phyloP scores from a whole-genome alignment of 768 basidiomycete species.

The Russula compacta region DNA sequence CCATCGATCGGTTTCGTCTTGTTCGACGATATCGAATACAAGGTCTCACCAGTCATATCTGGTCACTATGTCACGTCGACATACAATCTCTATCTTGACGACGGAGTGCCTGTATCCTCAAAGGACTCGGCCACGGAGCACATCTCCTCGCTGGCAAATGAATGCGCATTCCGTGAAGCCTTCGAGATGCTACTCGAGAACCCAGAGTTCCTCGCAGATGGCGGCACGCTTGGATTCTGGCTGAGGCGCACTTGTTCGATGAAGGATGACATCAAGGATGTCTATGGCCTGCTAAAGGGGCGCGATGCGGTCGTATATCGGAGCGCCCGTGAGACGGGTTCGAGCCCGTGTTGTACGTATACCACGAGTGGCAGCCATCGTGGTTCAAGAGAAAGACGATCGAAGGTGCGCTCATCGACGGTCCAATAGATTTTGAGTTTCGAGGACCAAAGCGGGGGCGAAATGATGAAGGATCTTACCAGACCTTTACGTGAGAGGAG shows the following conservation, averaged over 20 bases:
- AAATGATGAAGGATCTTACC: too few relatives aligned
- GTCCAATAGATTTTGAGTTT: too few relatives aligned
- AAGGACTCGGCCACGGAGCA: neutral
- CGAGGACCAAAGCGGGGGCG: too few relatives aligned
- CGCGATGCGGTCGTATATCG: neutral
- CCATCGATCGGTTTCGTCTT: slow-evolving; percentile 32
- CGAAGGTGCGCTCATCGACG: too few relatives aligned
- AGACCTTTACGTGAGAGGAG: too few relatives aligned
- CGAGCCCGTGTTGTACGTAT: too few relatives aligned
- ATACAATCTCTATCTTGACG: slow-evolving; percentile 32
- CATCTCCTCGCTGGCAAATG: neutral
- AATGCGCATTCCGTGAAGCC: slow-evolving; percentile 8
- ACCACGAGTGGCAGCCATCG: too few relatives aligned
- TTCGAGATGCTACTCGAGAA: neutral
- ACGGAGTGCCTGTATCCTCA: neutral
- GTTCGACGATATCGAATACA: slow-evolving; percentile 38
- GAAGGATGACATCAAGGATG: neutral
- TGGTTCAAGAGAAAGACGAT: too few relatives aligned
- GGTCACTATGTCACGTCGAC: slow-evolving; percentile 39
- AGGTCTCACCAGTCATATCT: slow-evolving; percentile 33
- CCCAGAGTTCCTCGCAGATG: neutral
- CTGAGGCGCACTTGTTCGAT: neutral
- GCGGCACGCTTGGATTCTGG: neutral
- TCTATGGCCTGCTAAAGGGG: slow-evolving; percentile 4
- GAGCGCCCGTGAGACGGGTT: too few relatives aligned